A percentile compares a stretch with the other conserved stretches of the same genome.
Evolutionary conservation across 2,329 filamentous ascomycete species (phyloP).

Genomic region (Pestalotiopsis sp.): DNA sequence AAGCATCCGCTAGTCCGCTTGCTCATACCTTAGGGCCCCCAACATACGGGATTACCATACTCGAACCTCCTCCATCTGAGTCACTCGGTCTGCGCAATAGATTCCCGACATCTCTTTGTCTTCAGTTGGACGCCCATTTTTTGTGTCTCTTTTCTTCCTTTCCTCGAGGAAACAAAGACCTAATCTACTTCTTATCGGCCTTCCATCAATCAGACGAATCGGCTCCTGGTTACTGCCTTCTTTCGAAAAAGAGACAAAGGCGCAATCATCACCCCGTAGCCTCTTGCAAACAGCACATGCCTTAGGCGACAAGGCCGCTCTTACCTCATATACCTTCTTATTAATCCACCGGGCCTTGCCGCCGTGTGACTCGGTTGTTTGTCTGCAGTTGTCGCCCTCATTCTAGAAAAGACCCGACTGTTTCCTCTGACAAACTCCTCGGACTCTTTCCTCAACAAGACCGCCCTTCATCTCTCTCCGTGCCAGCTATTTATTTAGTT

Average conservation of each 20-base stretch:
- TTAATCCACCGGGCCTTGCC: background rate
- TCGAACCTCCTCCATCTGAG: slow-evolving; percentile 9
- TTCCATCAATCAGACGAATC: background rate
- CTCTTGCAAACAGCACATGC: slow-evolving; percentile 6
- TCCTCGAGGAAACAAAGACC: background rate
- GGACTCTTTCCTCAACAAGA: background rate
- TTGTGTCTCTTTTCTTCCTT: background rate
- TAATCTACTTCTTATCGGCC: background rate
- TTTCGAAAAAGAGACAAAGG: slow-evolving; percentile 7
- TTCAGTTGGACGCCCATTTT: background rate
- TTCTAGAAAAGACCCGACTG: slow-evolving; percentile 11
- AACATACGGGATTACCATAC: slow-evolving; percentile 1
- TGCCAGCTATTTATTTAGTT: slow-evolving; percentile 11
- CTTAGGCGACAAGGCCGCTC: background rate
- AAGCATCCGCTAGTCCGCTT: background rate
- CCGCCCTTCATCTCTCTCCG: slow-evolving; percentile 2
- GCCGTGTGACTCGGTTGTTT: slow-evolving; percentile 10
- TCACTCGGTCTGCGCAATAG: slow-evolving; percentile 4
- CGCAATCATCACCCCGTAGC: background rate
- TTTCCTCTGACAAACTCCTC: background rate
- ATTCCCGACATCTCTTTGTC: background rate
- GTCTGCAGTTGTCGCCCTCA: slow-evolving; percentile 3
- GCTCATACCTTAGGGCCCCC: background rate
- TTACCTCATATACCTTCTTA: slow-evolving; percentile 11
- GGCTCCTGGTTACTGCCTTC: background rate